phyloP scores from a whole-genome alignment of 1,284 basidiomycete species.

The Ceratobasidium sp. region DNA sequence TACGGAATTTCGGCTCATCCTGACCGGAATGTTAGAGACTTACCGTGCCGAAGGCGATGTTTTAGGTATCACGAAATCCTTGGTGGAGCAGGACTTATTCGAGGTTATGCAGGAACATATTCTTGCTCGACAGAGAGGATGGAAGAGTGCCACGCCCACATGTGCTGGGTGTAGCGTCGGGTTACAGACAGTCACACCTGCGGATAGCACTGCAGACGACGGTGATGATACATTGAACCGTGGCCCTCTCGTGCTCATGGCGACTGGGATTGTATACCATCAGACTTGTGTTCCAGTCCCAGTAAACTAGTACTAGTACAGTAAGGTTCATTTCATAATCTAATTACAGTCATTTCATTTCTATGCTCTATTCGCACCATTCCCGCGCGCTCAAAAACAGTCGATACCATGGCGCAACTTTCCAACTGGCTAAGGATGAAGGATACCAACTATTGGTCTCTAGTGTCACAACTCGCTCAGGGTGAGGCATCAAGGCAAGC shows the following conservation, averaged over 20 bases:
- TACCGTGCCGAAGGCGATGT: slow-evolving; percentile 94
- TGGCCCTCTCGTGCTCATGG: slow-evolving; percentile 33
- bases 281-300: slow-evolving; percentile 41
- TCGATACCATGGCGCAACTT: slow-evolving; percentile 92
- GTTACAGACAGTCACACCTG: not conserved
- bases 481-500: slow-evolving; percentile 96
- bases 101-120: slow-evolving; percentile 70
- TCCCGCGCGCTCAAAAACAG: slow-evolving; percentile 92
- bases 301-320: slow-evolving; percentile 28
- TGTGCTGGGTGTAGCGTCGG: slow-evolving; percentile 35
- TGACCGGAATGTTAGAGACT: slow-evolving; percentile 94
- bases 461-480: slow-evolving; percentile 81
- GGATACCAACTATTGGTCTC: slow-evolving; percentile 93
- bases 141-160: slow-evolving; percentile 51
- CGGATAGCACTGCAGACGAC: not conserved
- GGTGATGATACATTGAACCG: not conserved
- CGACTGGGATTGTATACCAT: slow-evolving; percentile 49
- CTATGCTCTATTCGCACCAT: slow-evolving; percentile 53
- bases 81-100: slow-evolving; percentile 88
- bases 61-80: slow-evolving; percentile 87
- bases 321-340: slow-evolving; percentile 29
- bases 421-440: slow-evolving; percentile 70
- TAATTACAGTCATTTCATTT: slow-evolving; percentile 43
- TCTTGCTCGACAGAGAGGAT: slow-evolving; percentile 57
- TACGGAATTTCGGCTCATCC: slow-evolving; percentile 90